Evolutionary conservation across 192 early-diverging fungal species (phyloP).

Genomic region (Umbelopsis isabellina): DNA sequence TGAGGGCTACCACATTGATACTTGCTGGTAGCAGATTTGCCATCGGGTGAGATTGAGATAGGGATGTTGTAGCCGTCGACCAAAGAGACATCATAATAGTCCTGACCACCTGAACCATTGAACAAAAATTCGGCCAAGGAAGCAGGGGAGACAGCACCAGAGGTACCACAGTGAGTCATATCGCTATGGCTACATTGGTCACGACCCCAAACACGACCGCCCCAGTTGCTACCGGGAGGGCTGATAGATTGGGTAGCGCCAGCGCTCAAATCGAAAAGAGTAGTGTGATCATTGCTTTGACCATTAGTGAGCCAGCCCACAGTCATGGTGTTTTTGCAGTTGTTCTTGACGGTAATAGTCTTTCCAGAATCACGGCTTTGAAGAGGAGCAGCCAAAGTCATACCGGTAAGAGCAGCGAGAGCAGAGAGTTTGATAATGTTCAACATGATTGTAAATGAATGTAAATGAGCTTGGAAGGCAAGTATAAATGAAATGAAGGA

Average conservation of each 20-base stretch:
- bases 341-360: conserved; percentile 26
- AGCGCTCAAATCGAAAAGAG: conserved; percentile 12
- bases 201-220: conserved; percentile 38
- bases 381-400: conserved; percentile 3
- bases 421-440: conserved; percentile 16
- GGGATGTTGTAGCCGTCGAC: conserved; percentile 41
- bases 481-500: background rate
- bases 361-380: background rate
- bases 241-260: conserved; percentile 12
- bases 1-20: conserved; percentile 24
- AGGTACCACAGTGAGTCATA: conserved; percentile 13
- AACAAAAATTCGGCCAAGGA: conserved; percentile 41
- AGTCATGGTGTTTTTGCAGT: conserved; percentile 3
- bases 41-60: conserved; percentile 25
- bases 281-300: conserved; percentile 19
- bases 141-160: conserved; percentile 35
- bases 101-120: background rate
- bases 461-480: background rate
- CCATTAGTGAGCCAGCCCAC: conserved; percentile 26
- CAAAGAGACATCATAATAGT: conserved; percentile 37
- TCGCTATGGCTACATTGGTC: conserved; percentile 19
- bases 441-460: conserved; percentile 12
- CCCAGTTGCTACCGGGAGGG: conserved; percentile 19
- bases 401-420: background rate
- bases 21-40: background rate